Conservation (phyloP, 441 rosid genomes). For the Erodium chrysanthum region DNA sequence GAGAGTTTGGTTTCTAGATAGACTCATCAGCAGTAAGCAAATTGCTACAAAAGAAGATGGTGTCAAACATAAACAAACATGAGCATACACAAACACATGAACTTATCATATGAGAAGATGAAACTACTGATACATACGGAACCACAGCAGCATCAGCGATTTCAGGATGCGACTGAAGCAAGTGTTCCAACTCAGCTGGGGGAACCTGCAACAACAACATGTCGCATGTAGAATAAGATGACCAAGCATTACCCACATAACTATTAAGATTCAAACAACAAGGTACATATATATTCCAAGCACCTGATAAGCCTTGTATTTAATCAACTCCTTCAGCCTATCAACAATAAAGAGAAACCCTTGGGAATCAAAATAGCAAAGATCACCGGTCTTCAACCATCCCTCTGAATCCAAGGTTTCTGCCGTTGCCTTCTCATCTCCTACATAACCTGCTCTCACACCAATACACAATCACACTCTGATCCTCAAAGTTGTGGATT, state of each 20-base stretch:
- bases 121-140: conserved; percentile 39
- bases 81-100: background rate
- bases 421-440: conserved; percentile 72
- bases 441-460: conserved; percentile 86
- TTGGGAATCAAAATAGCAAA: conserved; percentile 59
- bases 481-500: too few relatives aligned
- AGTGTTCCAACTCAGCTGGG: conserved; percentile 79
- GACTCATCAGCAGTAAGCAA: background rate
- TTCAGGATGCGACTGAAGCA: conserved; percentile 64
- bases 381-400: conserved; percentile 91
- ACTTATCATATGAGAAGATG: background rate
- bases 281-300: background rate
- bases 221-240: background rate
- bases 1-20: background rate
- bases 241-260: background rate
- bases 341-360: conserved; percentile 68
- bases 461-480: too few relatives aligned
- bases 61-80: background rate
- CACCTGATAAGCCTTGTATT: conserved; percentile 90
- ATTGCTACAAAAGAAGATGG: too few relatives aligned
- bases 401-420: conserved; percentile 73
- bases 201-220: conserved; percentile 44
- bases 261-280: background rate
- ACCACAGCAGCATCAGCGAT: conserved; percentile 81
- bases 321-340: conserved; percentile 79